These are phyloP conservation scores for Citrus medica DNA, from an alignment of 345 rosid species.

Conservation along the genomic window DNA sequence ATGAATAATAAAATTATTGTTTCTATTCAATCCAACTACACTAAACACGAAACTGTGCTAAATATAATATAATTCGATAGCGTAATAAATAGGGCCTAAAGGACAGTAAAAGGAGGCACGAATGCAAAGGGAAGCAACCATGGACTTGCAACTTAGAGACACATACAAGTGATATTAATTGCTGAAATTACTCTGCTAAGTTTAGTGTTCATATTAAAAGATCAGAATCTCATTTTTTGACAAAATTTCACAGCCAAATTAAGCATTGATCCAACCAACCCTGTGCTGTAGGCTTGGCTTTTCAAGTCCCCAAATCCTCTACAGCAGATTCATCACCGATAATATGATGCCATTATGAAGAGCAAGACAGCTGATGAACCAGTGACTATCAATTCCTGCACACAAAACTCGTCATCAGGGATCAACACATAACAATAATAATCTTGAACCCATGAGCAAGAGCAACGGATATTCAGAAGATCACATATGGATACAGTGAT, in stretches of 20 bases:
- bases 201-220: background rate
- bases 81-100: no score
- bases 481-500: background rate
- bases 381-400: conserved; percentile 69
- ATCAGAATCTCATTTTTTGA: background rate
- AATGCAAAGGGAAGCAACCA: no score
- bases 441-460: background rate
- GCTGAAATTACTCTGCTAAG: background rate
- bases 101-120: no score
- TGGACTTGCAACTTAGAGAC: no score
- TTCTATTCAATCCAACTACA: no score
- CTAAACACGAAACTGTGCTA: no score
- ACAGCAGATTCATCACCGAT: conserved; percentile 29
- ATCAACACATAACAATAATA: background rate
- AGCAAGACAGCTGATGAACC: conserved; percentile 45
- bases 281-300: background rate
- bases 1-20: no score
- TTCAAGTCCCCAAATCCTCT: background rate
- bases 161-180: background rate
- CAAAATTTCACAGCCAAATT: conserved; percentile 19
- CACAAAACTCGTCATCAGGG: conserved; percentile 3
- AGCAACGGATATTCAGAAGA: background rate
- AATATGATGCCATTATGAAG: conserved; percentile 48
- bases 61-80: no score
- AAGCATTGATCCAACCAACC: background rate